A percentile compares a stretch with the other conserved stretches of the same genome.
These are phyloP conservation scores for Leishmania gerbilli DNA, from an alignment of 208 protist species.

Conservation along the genomic window DNA sequence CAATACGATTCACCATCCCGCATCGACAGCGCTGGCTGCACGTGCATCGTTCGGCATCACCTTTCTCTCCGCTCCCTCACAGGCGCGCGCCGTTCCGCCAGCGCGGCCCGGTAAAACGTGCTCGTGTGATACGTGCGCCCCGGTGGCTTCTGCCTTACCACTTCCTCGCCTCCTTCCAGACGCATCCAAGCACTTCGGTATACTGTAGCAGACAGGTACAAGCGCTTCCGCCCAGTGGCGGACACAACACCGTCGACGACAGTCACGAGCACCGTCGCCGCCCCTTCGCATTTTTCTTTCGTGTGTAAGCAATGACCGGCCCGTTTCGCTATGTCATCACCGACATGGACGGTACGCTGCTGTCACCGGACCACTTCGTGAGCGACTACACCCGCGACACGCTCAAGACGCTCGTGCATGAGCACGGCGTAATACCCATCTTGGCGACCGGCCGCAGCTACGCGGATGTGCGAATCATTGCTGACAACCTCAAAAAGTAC, in stretches of 20 bases:
- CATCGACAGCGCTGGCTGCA: no score
- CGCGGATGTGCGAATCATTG: slow-evolving; percentile 40
- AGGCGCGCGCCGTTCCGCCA: no score
- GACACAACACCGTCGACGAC: neutral
- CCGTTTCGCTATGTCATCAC: slow-evolving; percentile 45
- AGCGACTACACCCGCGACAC: slow-evolving; percentile 48
- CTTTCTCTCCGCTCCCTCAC: no score
- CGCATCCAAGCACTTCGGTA: neutral
- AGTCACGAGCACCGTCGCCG: neutral
- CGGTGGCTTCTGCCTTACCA: neutral
- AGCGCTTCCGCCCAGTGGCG: neutral
- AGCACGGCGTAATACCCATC: slow-evolving; percentile 38
- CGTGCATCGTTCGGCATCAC: no score
- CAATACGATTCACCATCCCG: no score
- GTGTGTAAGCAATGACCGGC: slow-evolving; percentile 7
- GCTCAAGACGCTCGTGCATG: slow-evolving; percentile 40
- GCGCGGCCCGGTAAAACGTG: no score
- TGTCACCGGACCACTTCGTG: slow-evolving; percentile 43
- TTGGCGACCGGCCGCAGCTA: slow-evolving; percentile 60
- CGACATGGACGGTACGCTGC: slow-evolving; percentile 68
- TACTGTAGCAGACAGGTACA: neutral
- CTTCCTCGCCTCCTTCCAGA: neutral
- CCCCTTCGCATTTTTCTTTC: neutral
- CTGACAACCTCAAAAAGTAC: slow-evolving; percentile 40
- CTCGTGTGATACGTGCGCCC: no score